Percentiles rank a stretch among this genome's conserved stretches.
Conservation (phyloP, 2,329 filamentous ascomycete genomes). For the Fusarium drepaniforme region DNA sequence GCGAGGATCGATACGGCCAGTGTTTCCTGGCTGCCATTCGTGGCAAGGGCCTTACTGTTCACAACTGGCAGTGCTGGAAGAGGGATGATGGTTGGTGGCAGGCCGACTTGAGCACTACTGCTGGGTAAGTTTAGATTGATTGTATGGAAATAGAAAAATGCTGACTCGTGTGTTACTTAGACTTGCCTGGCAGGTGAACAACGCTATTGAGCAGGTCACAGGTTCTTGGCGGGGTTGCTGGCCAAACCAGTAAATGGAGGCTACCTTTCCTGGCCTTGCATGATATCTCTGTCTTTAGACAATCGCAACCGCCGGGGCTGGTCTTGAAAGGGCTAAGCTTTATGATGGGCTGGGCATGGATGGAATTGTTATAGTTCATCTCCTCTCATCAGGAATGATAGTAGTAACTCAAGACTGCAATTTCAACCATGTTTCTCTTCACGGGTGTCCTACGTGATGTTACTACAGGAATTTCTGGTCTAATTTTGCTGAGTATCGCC, state of each 20-base stretch:
- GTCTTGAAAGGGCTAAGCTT: not conserved
- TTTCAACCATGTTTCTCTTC: too few species aligned
- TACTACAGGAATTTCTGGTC: not conserved
- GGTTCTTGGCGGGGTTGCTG: not conserved
- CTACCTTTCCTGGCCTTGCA: not conserved
- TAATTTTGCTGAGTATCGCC: not conserved
- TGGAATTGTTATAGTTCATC: not conserved
- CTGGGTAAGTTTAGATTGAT: not conserved
- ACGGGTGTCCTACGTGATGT: not conserved
- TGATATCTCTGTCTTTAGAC: not conserved
- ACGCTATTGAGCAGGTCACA: not conserved
- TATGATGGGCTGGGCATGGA: accelerated
- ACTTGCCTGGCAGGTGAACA: not conserved
- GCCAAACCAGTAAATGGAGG: not conserved
- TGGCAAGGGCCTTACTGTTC: not conserved
- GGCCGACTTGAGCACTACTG: not conserved
- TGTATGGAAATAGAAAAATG: not conserved
- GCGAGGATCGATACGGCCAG: not conserved
- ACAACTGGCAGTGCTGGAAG: conserved; percentile 4
- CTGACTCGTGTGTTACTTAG: not conserved
- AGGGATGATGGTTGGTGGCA: not conserved
- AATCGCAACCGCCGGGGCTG: not conserved
- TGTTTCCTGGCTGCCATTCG: not conserved
- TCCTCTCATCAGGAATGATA: not conserved
- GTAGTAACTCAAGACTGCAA: not conserved